Evolutionary conservation across 345 rosid genomes (phyloP).

Genomic region (Cardamine occulta): DNA sequence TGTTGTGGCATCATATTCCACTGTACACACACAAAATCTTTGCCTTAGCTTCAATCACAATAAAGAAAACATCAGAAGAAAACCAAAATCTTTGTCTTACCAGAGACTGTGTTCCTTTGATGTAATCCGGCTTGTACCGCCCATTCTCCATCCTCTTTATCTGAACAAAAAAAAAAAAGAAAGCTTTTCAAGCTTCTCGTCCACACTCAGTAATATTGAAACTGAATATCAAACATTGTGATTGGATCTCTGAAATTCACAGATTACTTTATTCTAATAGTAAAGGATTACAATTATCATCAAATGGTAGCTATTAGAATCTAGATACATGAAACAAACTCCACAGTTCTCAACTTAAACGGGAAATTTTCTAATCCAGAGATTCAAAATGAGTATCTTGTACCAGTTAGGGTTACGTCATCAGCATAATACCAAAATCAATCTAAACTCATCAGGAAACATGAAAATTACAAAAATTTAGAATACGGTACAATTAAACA

Average conservation of each 20-base stretch:
- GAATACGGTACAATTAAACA: background rate
- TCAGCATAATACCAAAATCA: conserved; percentile 19
- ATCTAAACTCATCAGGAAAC: conserved; percentile 5
- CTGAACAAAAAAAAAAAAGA: background rate
- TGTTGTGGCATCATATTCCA: conserved; percentile 80
- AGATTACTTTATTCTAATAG: background rate
- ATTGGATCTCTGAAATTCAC: conserved; percentile 20
- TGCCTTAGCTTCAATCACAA: conserved; percentile 29
- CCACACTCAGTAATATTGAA: conserved; percentile 14
- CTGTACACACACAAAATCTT: conserved; percentile 60
- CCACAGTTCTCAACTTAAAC: background rate
- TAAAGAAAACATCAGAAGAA: conserved; percentile 18
- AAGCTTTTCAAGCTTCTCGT: conserved; percentile 19
- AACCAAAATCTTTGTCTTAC: conserved; percentile 46
- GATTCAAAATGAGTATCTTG: background rate
- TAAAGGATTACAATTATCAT: background rate
- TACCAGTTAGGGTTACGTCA: conserved; percentile 16
- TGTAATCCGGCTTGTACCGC: conserved; percentile 64
- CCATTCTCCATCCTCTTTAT: conserved; percentile 72
- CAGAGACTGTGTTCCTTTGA: conserved; percentile 58
- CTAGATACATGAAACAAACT: background rate
- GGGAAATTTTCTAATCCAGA: background rate
- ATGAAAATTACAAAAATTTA: conserved; percentile 1
- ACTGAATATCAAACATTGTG: conserved; percentile 8
- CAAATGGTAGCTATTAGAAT: conserved; percentile 1